These are phyloP conservation scores for Alopecurus myosuroides DNA, from an alignment of 176 grass and related monocot genomes.

Conservation along the genomic window DNA sequence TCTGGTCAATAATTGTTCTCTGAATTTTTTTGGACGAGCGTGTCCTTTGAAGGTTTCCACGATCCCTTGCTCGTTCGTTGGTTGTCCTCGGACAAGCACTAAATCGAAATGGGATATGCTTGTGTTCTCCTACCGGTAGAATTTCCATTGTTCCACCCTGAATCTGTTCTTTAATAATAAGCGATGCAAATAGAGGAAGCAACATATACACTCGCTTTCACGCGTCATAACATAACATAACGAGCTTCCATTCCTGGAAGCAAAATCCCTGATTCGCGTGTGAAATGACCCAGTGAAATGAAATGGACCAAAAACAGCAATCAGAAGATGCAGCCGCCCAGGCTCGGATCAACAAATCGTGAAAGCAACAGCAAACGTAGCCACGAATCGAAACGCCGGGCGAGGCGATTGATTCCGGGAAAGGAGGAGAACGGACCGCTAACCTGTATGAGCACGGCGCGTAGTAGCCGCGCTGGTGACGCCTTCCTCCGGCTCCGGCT, in stretches of 20 bases:
- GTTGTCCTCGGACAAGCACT: background rate
- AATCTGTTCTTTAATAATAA: no score
- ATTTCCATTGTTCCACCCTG: no score
- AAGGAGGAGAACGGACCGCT: background rate
- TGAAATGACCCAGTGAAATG: background rate
- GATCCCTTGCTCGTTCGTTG: background rate
- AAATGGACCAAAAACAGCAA: background rate
- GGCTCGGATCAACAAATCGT: background rate
- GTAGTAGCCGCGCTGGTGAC: background rate
- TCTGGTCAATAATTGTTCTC: background rate
- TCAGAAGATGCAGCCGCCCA: background rate
- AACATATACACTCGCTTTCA: background rate
- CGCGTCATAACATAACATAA: background rate
- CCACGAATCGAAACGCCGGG: background rate
- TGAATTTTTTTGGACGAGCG: background rate
- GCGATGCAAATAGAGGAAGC: background rate
- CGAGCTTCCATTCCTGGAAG: slow-evolving; percentile 1
- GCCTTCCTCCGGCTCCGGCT: background rate
- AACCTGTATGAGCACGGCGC: slow-evolving; percentile 16
- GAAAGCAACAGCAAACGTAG: background rate
- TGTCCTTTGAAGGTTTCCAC: background rate
- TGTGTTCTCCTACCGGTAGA: no score
- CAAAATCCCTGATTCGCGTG: background rate
- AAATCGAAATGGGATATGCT: no score
- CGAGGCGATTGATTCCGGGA: no score